Base-by-base conservation (phyloP, 192 early-diverging fungal species). In the Oehlia diaphana region DNA sequence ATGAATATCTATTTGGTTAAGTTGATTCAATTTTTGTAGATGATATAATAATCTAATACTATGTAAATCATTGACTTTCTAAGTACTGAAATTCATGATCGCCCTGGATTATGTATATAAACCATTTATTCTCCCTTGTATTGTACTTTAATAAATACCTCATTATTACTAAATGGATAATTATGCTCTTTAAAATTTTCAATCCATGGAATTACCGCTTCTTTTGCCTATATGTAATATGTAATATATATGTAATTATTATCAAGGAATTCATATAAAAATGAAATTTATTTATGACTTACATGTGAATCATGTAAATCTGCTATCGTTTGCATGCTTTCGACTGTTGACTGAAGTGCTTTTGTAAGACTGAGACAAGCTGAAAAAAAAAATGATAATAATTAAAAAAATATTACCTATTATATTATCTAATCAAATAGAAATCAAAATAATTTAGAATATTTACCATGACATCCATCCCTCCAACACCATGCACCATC, bases 401-500 rank as follows among this genome's bases (percentile, higher is more conserved):
- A 0, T 4, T 42, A 63, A 42, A 42, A 37, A 37, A 37, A 4
- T 4, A 37, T 42, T 42, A 37, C 37, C 2, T 37, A 63, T 14
- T 35, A 28, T 6, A 13, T 28, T 72, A 7, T 14, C 3, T 8
- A 49, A 61, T 47, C 10, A 12, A 47, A 13, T 1, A 47, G 10
- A 47, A 12, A 47, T 2, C n/a, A 1, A 4, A 14, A 14, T 16
- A n/a, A 71, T 53, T 42, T 42, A 10, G 39, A 47, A 39, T 50
- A n/a, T 28, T 58, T 81, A 86, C 85, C 82, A 61, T 31, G 49
- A 79, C 85, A 86, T 23, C 82, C 83, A 37, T 86, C 85, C 28
- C 85, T 79, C 85, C 85, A 86, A 70, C 85, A 86, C 85, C 85
- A 86, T 21, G 85, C 82, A 26, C 83, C 73, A 50, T 82, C 82